These are phyloP conservation scores for Vigna reflexopilosa DNA, from an alignment of 306 rosid genomes.

Conservation along the genomic window DNA sequence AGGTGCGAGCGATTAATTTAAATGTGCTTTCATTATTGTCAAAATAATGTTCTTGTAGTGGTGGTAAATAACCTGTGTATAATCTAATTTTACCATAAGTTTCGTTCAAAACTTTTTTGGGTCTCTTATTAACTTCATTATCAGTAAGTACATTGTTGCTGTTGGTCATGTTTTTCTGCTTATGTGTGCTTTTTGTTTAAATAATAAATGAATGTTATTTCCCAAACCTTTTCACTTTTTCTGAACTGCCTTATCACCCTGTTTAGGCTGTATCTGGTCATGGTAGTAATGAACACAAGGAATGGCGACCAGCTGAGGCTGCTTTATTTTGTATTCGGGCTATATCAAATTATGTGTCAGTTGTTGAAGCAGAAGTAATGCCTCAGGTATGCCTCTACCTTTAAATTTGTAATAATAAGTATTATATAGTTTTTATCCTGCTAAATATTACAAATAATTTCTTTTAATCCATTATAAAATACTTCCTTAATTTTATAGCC, in stretches of 20 bases:
- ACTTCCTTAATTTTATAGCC: background rate
- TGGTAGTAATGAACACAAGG: constrained; percentile 70
- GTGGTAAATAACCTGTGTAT: constrained; percentile 26
- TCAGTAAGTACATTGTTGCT: constrained; percentile 5
- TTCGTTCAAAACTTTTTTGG: background rate
- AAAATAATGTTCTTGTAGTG: background rate
- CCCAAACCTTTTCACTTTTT: constrained; percentile 31
- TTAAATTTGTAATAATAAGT: constrained; percentile 23
- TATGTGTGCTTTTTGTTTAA: background rate
- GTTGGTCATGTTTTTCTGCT: constrained; percentile 23
- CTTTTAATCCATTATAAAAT: background rate
- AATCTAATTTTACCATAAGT: constrained; percentile 17
- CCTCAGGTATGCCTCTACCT: constrained; percentile 75
- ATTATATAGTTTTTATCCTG: background rate
- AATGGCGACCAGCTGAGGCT: constrained; percentile 98
- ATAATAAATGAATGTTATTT: constrained; percentile 35
- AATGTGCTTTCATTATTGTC: constrained; percentile 14
- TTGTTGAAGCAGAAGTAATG: constrained; percentile 92
- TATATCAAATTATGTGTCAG: constrained; percentile 84
- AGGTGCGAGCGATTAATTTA: constrained; percentile 63
- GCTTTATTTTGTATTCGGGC: constrained; percentile 96
- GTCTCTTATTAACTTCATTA: constrained; percentile 3
- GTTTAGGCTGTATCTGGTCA: constrained; percentile 81
- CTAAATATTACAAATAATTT: constrained; percentile 5
- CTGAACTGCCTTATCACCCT: constrained; percentile 2